phyloP scores from a whole-genome alignment of 371 early-diverging fungal genomes.

The Mortierella polycephala region DNA sequence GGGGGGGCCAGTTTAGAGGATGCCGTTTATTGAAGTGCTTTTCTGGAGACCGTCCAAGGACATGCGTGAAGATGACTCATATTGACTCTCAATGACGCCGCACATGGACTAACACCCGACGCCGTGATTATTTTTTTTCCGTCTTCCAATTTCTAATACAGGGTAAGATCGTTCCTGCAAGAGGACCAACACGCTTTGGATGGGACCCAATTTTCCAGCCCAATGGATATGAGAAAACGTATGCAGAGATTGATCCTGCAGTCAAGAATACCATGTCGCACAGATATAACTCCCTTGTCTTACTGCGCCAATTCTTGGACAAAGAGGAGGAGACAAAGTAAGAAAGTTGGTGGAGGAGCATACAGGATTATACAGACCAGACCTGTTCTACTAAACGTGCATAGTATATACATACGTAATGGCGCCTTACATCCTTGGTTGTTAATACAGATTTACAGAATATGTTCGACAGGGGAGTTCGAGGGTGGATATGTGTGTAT shows the following conservation, averaged over 20 bases:
- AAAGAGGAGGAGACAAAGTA: conserved; percentile 14
- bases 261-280: conserved; percentile 94
- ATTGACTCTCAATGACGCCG: background rate
- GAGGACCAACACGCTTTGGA: conserved; percentile 89
- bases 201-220: conserved; percentile 98
- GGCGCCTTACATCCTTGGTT: too few relatives aligned
- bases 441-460: too few relatives aligned
- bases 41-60: too few relatives aligned
- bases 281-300: conserved; percentile 80
- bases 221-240: conserved; percentile 82
- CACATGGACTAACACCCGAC: too few relatives aligned
- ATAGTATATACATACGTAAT: too few relatives aligned
- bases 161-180: conserved; percentile 91
- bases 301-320: conserved; percentile 68
- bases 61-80: background rate
- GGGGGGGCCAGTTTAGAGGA: background rate
- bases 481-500: too few relatives aligned
- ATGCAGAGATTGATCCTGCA: conserved; percentile 89
- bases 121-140: background rate
- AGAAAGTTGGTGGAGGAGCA: too few relatives aligned
- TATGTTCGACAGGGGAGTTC: too few relatives aligned
- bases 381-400: too few relatives aligned
- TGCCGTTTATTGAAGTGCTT: background rate
- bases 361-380: too few relatives aligned
- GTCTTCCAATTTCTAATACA: conserved; percentile 15